These are phyloP conservation scores for Arabis alpina DNA, from an alignment of 345 rosid genomes.

Conservation along the genomic window DNA sequence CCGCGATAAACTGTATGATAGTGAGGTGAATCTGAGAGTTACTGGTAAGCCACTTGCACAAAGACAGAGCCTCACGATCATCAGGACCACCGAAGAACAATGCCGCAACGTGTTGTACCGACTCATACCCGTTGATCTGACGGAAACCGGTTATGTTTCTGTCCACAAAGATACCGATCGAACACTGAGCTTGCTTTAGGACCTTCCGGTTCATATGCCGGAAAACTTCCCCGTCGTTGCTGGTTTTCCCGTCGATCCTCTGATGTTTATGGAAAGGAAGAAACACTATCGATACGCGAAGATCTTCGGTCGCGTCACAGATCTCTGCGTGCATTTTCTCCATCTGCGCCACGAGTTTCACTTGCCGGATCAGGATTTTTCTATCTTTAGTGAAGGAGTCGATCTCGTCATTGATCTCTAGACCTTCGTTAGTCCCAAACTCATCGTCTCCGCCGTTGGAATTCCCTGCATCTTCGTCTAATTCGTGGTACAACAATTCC, in stretches of 20 bases:
- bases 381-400: slow-evolving; percentile 61
- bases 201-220: slow-evolving; percentile 71
- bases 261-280: slow-evolving; percentile 93
- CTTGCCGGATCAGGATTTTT: slow-evolving; percentile 54
- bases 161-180: slow-evolving; percentile 73
- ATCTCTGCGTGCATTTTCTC: slow-evolving; percentile 67
- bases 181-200: slow-evolving; percentile 76
- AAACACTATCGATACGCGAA: slow-evolving; percentile 66
- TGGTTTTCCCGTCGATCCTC: slow-evolving; percentile 71
- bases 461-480: slow-evolving; percentile 57
- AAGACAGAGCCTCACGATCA: slow-evolving; percentile 87
- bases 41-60: slow-evolving; percentile 56
- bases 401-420: slow-evolving; percentile 72
- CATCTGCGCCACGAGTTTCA: slow-evolving; percentile 62
- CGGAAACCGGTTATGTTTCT: slow-evolving; percentile 76
- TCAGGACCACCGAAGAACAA: slow-evolving; percentile 91
- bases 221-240: slow-evolving; percentile 62
- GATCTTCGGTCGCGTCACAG: slow-evolving; percentile 67
- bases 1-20: slow-evolving; percentile 55
- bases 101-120: slow-evolving; percentile 61
- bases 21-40: slow-evolving; percentile 59
- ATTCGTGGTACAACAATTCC: slow-evolving; percentile 64
- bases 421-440: slow-evolving; percentile 75
- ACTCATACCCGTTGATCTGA: slow-evolving; percentile 53
- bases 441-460: slow-evolving; percentile 67